These are phyloP conservation scores for Boletus edulis DNA, from an alignment of 768 basidiomycete genomes.

Conservation along the genomic window DNA sequence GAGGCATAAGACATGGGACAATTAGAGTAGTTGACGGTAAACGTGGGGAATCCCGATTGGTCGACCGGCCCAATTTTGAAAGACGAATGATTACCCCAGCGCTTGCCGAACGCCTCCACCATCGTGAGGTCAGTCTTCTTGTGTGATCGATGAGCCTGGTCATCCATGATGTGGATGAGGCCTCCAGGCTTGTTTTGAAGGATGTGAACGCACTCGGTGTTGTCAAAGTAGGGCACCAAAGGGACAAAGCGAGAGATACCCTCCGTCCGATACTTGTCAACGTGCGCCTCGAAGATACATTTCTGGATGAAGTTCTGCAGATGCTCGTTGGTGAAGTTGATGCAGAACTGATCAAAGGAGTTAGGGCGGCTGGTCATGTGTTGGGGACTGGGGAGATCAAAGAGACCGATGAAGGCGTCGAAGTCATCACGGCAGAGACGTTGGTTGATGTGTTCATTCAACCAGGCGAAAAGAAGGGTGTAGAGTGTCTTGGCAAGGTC, in stretches of 20 bases:
- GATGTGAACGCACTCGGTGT: slow-evolving; percentile 83
- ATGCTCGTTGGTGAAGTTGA: slow-evolving; percentile 96
- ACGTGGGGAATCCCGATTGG: slow-evolving; percentile 77
- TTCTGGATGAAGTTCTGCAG: slow-evolving; percentile 79
- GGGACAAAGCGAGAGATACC: slow-evolving; percentile 72
- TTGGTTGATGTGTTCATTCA: slow-evolving; percentile 96
- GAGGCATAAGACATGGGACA: slow-evolving; percentile 90
- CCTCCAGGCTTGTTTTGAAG: slow-evolving; percentile 50
- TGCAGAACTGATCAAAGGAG: slow-evolving; percentile 92
- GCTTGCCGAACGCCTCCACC: slow-evolving; percentile 91
- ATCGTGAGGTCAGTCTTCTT: slow-evolving; percentile 94
- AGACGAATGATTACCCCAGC: slow-evolving; percentile 90
- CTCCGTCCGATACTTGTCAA: slow-evolving; percentile 81
- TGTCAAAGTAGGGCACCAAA: slow-evolving; percentile 81
- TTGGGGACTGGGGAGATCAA: slow-evolving; percentile 92
- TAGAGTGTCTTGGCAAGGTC: slow-evolving; percentile 93
- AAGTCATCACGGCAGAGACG: slow-evolving; percentile 94
- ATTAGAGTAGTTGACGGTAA: slow-evolving; percentile 90
- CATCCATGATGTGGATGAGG: slow-evolving; percentile 96
- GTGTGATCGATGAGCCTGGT: slow-evolving; percentile 80
- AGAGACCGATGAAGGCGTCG: slow-evolving; percentile 84
- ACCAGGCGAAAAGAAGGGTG: slow-evolving; percentile 92
- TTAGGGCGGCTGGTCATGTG: slow-evolving; percentile 86
- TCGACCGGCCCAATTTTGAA: slow-evolving; percentile 83
- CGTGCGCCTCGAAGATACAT: slow-evolving; percentile 66